phyloP scores from a whole-genome alignment of 192 early-diverging fungal genomes.

The Entomortierella parvispora region DNA sequence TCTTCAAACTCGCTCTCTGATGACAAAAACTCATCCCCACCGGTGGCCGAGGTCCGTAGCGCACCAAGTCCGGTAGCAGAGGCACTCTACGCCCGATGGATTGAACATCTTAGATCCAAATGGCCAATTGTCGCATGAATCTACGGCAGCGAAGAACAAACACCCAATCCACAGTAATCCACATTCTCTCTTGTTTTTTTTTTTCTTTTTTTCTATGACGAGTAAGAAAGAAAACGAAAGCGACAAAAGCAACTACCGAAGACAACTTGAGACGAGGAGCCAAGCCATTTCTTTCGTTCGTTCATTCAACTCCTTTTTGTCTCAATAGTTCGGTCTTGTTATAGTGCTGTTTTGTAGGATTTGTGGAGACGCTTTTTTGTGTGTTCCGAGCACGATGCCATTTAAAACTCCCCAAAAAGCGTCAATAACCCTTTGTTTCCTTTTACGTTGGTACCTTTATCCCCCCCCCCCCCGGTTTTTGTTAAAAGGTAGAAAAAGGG shows the following conservation, averaged over 20 bases:
- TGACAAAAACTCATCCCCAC: neutral
- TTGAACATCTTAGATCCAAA: constrained; percentile 54
- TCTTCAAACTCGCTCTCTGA: neutral
- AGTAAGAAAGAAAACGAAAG: neutral
- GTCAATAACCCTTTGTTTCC: too few species aligned
- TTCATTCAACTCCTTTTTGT: too few species aligned
- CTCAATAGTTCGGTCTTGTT: too few species aligned
- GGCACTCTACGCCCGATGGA: constrained; percentile 53
- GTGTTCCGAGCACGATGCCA: too few species aligned
- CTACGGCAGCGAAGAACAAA: constrained; percentile 45
- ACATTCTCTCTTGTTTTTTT: constrained; percentile 5
- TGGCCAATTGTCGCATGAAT: constrained; percentile 60
- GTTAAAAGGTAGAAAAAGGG: too few species aligned
- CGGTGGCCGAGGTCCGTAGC: constrained; percentile 27
- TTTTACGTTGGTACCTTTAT: too few species aligned
- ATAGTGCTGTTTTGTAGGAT: too few species aligned
- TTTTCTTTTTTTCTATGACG: constrained; percentile 10
- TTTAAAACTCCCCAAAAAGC: too few species aligned
- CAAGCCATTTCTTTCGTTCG: too few species aligned
- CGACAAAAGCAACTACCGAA: neutral
- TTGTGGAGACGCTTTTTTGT: too few species aligned
- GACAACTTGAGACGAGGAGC: neutral
- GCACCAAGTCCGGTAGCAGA: constrained; percentile 46
- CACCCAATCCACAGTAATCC: neutral
- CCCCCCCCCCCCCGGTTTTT: too few species aligned